Evolutionary conservation across 2,329 filamentous ascomycete genomes (phyloP).

Genomic region (Dothidotthia symphoricarpi): DNA sequence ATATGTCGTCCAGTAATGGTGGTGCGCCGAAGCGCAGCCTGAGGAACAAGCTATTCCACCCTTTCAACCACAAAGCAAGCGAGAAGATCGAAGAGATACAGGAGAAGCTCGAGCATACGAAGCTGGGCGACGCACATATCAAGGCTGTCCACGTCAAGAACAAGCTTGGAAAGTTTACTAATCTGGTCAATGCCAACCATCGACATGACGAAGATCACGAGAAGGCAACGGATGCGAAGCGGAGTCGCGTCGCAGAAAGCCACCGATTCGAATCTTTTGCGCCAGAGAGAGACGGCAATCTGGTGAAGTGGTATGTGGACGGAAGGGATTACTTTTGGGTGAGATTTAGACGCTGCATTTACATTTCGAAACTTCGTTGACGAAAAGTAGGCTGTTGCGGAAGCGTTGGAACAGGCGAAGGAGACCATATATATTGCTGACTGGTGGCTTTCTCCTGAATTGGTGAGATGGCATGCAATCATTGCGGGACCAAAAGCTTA

Average conservation of each 20-base stretch:
- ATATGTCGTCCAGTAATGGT: conserved; percentile 13
- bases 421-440: conserved; percentile 95
- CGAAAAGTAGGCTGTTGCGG: conserved; percentile 65
- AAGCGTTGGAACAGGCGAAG: conserved; percentile 82
- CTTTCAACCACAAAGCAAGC: conserved; percentile 34
- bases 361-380: not conserved
- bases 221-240: conserved; percentile 76
- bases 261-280: conserved; percentile 91
- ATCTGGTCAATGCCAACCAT: conserved; percentile 79
- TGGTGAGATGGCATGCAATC: conserved; percentile 40
- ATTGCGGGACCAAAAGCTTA: conserved; percentile 2
- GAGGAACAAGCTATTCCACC: conserved; percentile 41
- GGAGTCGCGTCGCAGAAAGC: conserved; percentile 65
- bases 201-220: conserved; percentile 94
- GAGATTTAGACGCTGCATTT: conserved; percentile 4
- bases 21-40: conserved; percentile 26
- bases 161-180: conserved; percentile 63
- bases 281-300: conserved; percentile 78
- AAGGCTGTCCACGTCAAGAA: conserved; percentile 60
- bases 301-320: conserved; percentile 96
- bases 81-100: conserved; percentile 37
- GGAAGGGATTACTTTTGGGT: conserved; percentile 87
- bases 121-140: conserved; percentile 52
- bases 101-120: conserved; percentile 48
- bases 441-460: conserved; percentile 92